Base-by-base conservation (phyloP, 169 alveolate genomes). In the Theileria annulata region DNA sequence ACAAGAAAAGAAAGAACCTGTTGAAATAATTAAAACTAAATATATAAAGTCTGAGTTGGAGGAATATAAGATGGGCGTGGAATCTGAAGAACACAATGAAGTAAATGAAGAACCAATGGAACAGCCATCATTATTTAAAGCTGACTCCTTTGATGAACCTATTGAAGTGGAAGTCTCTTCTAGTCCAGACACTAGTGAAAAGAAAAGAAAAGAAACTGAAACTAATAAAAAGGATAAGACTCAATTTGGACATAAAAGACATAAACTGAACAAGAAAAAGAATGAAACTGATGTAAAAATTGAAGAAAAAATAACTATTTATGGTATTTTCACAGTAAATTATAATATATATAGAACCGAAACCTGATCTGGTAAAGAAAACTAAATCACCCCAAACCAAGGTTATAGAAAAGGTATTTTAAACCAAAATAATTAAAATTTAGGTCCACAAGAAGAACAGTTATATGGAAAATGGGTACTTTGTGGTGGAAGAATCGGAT, bases 381-480 rank as follows among this genome's bases (percentile, higher is more conserved):
- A 23, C 19, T 12, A 56, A n/a, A 23, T 35, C 19, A 8, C 79
- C 79, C 2, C 3, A 15, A 15, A 72, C 5, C 59, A 72, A 33
- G 15, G 5, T 54, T 6, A 47, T 72, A 8, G 79, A 72, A 72
- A 72, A 72, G 79, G 75, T 68, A 68, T 6, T 2, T 2, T 15
- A n/a, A 0, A 56, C 25, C n/a, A 48, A 13, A 1, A 64, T 30
- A 21, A 0, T 6, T 6, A 10, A 19, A 27, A 5, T 17, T 9
- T 42, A 80, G 88, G 87, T 75, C 28, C 35, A 77, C n/a, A 77
- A 69, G 82, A 81, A 83, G 71, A 76, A 27, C 74, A 83, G 86
- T 6, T 83, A 83, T 47, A 72, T 83, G 42, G 90, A 83, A 74
- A 77, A 75, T 30, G 90, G 90, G n/a, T 83, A 83, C 70, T 83